Percentiles rank a stretch among this genome's conserved stretches.
Conservation (phyloP, 345 rosid genomes). For the Leavenworthia alabamica region DNA sequence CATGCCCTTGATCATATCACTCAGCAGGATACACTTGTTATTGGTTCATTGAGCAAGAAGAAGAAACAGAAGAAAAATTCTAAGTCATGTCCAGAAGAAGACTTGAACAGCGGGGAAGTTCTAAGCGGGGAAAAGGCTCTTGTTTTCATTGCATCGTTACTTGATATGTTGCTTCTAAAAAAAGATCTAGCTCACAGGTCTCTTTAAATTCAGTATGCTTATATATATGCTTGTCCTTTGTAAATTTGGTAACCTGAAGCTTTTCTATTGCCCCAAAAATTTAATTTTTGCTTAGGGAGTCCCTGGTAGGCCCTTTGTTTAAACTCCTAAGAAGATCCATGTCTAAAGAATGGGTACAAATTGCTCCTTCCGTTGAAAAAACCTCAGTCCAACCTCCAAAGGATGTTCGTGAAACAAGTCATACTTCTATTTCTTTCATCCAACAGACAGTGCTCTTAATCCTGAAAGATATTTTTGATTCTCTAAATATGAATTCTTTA, state of each 20-base stretch:
- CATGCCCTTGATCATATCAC: conserved; percentile 45
- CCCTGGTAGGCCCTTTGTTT: conserved; percentile 63
- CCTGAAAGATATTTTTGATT: conserved; percentile 58
- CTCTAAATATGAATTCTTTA: conserved; percentile 32
- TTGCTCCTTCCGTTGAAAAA: conserved; percentile 30
- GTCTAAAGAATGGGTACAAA: conserved; percentile 42
- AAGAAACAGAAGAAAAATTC: conserved; percentile 59
- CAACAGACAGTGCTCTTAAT: conserved; percentile 60
- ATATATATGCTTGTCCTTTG: not conserved
- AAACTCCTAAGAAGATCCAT: conserved; percentile 54
- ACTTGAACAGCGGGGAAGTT: conserved; percentile 23
- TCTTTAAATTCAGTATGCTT: conserved; percentile 10
- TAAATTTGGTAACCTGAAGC: conserved; percentile 1
- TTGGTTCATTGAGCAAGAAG: conserved; percentile 44
- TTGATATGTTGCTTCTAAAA: conserved; percentile 71
- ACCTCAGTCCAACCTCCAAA: conserved; percentile 36
- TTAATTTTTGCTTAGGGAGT: conserved; percentile 44
- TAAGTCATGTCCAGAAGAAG: conserved; percentile 24
- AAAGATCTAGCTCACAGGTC: conserved; percentile 75
- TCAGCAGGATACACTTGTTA: conserved; percentile 32
- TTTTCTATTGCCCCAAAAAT: conserved; percentile 10
- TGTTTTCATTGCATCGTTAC: conserved; percentile 56
- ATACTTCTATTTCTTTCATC: conserved; percentile 35
- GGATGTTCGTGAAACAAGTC: conserved; percentile 33
- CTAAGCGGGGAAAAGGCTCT: conserved; percentile 41